Conservation (phyloP, 495 filamentous ascomycete genomes). For the Penicillium egyptiacum region DNA sequence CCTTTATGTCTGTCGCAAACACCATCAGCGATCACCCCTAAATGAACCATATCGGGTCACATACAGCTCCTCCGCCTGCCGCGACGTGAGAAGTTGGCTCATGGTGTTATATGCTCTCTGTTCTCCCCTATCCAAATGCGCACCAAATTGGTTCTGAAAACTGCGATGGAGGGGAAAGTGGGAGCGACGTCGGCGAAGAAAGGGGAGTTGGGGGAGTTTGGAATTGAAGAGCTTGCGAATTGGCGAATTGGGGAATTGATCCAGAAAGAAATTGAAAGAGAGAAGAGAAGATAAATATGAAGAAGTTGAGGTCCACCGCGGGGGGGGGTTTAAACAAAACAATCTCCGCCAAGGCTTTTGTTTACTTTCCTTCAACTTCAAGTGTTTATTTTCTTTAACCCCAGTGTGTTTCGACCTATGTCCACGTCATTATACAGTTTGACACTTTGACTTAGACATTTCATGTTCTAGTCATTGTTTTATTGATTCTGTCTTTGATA, state of each 20-base stretch:
- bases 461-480: neutral
- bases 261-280: conserved; percentile 2
- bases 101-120: conserved; percentile 45
- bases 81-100: conserved; percentile 72
- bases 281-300: conserved; percentile 5
- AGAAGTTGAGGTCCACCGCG: conserved; percentile 27
- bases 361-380: conserved; percentile 32
- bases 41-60: conserved; percentile 27
- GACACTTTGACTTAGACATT: neutral
- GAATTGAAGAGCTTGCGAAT: neutral
- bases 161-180: conserved; percentile 9
- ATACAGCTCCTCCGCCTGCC: conserved; percentile 90
- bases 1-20: conserved; percentile 71
- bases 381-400: conserved; percentile 24
- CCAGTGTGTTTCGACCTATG: neutral
- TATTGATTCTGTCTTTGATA: conserved; percentile 8
- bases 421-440: neutral
- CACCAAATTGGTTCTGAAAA: conserved; percentile 14
- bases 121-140: conserved; percentile 24
- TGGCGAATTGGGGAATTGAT: neutral
- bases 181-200: conserved; percentile 5
- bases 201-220: neutral
- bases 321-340: conserved; percentile 34
- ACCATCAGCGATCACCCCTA: conserved; percentile 15
- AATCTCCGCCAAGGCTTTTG: conserved; percentile 35